Evolutionary conservation across 305 asterid species (phyloP), one percentile per base, ranked within the genome.

Genomic region (Solanum chacoense): DNA sequence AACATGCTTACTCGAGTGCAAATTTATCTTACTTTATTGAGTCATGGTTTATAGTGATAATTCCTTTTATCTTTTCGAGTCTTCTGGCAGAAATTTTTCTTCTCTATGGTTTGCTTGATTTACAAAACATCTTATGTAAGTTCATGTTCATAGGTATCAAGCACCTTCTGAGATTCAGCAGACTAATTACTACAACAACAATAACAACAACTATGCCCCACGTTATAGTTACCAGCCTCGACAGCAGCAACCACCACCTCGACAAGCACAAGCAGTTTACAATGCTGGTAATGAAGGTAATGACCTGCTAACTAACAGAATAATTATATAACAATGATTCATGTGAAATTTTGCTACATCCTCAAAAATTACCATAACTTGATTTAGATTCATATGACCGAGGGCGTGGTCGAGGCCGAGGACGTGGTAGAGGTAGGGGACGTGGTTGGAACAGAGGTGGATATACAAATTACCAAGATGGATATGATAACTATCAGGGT

Each of bases 361-460:
- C 26, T 45, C 72, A 29, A 31, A 18, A 26, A 29, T 29, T 29
- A 16, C 20, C 86, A 36, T 80, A 7, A 37, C 87, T 89, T 55
- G 73, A 50, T 83, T 31, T 81, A 97, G 99, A 94, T 90, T 79
- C 95, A 83, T 95, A 96, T 92, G 99, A 89, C 77, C 94, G 95
- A 86, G 79, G 79, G 5, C 3, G 71, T 22, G 28, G 71, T 63
- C 78, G 38, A 73, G 98, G 98, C 38, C 91, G 98, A 72, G 98
- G 97, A 87, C 96, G 97, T 93, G 99, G 98, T 84, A 93, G 98
- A 90, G 99, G 98, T 40, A 93, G 98, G 90, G 98, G 98, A 6
- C 94, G 94, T 76, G 98, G 98, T 89, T 96, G 95, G 97, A 94
- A 90, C 95, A 94, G 98, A 92, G 99, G 98, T 91, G 99, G 98